Evolutionary conservation across 192 early-diverging fungal species (phyloP).

Genomic region (Piromyces sp.): DNA sequence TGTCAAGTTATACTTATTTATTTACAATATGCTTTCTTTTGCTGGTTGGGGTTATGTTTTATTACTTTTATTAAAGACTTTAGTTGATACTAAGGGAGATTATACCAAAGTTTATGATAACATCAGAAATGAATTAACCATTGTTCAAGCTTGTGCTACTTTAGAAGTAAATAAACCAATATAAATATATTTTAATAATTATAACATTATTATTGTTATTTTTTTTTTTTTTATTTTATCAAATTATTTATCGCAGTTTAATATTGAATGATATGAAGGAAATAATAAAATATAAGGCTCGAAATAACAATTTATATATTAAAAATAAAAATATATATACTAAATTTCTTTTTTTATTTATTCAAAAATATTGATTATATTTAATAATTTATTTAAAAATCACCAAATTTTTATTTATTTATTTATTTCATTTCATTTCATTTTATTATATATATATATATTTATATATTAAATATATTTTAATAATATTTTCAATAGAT

Average conservation of each 20-base stretch:
- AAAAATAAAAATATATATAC: too few relatives aligned
- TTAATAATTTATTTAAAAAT: too few relatives aligned
- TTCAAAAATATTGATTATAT: too few relatives aligned
- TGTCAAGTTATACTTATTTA: constrained; percentile 47
- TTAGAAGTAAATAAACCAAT: constrained; percentile 42
- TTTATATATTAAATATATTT: neutral
- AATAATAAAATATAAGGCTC: too few relatives aligned
- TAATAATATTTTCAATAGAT: constrained; percentile 7
- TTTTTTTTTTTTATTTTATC: neutral
- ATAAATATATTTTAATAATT: neutral
- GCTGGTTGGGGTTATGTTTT: constrained; percentile 68
- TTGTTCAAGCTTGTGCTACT: constrained; percentile 66
- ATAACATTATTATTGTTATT: neutral
- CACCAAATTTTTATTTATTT: too few relatives aligned
- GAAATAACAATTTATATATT: too few relatives aligned
- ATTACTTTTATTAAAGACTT: constrained; percentile 24
- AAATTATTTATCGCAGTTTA: too few relatives aligned
- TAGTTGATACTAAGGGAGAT: constrained; percentile 30
- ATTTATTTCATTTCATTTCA: too few relatives aligned
- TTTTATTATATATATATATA: too few relatives aligned
- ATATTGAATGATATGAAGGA: too few relatives aligned
- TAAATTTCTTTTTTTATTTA: too few relatives aligned
- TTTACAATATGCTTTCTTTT: constrained; percentile 70
- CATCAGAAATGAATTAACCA: constrained; percentile 39
- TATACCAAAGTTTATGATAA: constrained; percentile 39